phyloP scores from a whole-genome alignment of 352 stramenopile genomes.

The Plasmopara viticola region DNA sequence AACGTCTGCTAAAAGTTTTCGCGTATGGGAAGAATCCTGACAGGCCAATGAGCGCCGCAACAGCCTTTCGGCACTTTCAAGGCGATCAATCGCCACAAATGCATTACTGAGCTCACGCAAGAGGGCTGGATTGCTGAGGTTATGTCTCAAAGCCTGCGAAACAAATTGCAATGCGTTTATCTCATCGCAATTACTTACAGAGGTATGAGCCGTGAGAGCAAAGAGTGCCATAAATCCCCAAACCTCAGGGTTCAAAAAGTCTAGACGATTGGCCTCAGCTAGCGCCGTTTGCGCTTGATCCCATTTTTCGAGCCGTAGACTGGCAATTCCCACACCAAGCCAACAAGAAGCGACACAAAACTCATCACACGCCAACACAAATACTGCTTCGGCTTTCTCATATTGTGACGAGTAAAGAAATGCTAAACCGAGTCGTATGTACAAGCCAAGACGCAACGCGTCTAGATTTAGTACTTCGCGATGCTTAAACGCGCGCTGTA shows the following conservation, averaged over 20 bases:
- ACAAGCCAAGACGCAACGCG: conserved; percentile 37
- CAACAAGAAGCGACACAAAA: conserved; percentile 65
- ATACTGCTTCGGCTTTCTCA: conserved; percentile 38
- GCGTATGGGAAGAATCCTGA: conserved; percentile 67
- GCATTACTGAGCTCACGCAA: conserved; percentile 76
- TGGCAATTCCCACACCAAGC: conserved; percentile 71
- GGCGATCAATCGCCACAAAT: conserved; percentile 68
- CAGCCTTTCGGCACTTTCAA: conserved; percentile 65
- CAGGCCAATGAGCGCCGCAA: conserved; percentile 56
- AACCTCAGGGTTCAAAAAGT: conserved; percentile 56
- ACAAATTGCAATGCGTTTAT: conserved; percentile 41
- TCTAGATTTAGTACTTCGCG: conserved; percentile 23
- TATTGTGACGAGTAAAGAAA: conserved; percentile 67
- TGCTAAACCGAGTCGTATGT: conserved; percentile 51
- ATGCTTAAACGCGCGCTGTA: conserved; percentile 40
- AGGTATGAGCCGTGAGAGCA: conserved; percentile 27
- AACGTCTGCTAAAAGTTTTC: conserved; percentile 74
- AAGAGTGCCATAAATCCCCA: conserved; percentile 74
- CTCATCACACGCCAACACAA: conserved; percentile 49
- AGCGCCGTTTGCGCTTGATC: conserved; percentile 53
- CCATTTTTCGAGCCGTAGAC: conserved; percentile 55
- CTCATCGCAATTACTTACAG: conserved; percentile 32
- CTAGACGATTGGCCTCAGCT: conserved; percentile 67
- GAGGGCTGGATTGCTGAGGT: conserved; percentile 55
- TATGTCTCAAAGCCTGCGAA: conserved; percentile 51